Evolutionary conservation across 495 filamentous ascomycete species (phyloP).

Genomic region (Sordaria brevicollis): DNA sequence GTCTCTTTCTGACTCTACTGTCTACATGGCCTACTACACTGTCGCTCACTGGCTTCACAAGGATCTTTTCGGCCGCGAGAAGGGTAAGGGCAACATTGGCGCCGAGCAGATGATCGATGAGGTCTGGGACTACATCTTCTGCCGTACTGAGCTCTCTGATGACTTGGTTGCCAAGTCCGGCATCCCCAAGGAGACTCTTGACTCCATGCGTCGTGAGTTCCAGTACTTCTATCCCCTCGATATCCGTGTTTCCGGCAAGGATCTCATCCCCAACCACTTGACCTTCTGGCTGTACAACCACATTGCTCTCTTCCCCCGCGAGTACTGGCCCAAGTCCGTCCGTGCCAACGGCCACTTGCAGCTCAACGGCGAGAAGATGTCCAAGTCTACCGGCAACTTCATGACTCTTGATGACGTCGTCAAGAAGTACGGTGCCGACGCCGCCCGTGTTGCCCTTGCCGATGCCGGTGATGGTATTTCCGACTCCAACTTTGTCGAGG

Average conservation of each 20-base stretch:
- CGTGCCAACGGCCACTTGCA: slow-evolving; percentile 87
- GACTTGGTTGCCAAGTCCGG: slow-evolving; percentile 47
- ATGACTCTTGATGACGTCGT: slow-evolving; percentile 79
- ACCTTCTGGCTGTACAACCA: slow-evolving; percentile 98
- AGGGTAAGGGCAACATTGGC: slow-evolving; percentile 53
- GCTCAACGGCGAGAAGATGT: slow-evolving; percentile 95
- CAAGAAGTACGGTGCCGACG: slow-evolving; percentile 90
- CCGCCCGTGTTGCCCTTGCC: slow-evolving; percentile 80
- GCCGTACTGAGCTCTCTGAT: slow-evolving; percentile 48
- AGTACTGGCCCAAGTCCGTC: slow-evolving; percentile 78
- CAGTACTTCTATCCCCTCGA: slow-evolving; percentile 97
- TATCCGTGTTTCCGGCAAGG: slow-evolving; percentile 72
- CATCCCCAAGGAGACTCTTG: slow-evolving; percentile 60
- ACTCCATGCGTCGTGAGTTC: slow-evolving; percentile 78
- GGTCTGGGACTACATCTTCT: slow-evolving; percentile 92
- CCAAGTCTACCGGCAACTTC: slow-evolving; percentile 92
- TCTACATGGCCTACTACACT: slow-evolving; percentile 98
- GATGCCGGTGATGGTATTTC: slow-evolving; percentile 91
- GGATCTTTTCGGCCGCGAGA: slow-evolving; percentile 62
- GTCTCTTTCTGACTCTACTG: slow-evolving; percentile 76
- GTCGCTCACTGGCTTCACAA: slow-evolving; percentile 79
- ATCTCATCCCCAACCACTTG: slow-evolving; percentile 79
- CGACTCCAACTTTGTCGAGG: slow-evolving; percentile 96
- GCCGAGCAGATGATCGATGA: slow-evolving; percentile 90
- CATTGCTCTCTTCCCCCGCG: slow-evolving; percentile 71